A percentile compares a stretch with the other conserved stretches of the same genome.
These are phyloP conservation scores for Prunus padus DNA, from an alignment of 306 rosid species.

Conservation along the genomic window DNA sequence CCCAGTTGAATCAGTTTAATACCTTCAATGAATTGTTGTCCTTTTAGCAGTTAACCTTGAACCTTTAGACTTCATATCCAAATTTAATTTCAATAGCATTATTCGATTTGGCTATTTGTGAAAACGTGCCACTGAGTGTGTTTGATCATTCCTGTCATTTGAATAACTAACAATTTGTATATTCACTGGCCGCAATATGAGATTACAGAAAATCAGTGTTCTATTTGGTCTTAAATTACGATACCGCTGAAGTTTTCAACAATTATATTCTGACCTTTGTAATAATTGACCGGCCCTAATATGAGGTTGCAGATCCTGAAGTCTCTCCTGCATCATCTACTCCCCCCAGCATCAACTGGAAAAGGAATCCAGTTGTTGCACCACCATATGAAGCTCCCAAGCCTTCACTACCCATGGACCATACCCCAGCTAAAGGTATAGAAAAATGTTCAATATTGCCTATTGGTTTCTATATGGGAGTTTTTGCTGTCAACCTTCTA, in stretches of 20 bases:
- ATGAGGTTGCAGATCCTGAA: slow-evolving; percentile 55
- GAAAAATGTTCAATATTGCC: background rate
- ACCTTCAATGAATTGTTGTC: background rate
- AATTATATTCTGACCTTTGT: background rate
- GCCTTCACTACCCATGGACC: slow-evolving; percentile 11
- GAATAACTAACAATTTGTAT: background rate
- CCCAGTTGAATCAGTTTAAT: background rate
- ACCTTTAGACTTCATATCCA: background rate
- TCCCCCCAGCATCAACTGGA: slow-evolving; percentile 26
- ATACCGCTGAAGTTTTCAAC: background rate
- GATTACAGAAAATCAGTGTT: too few species aligned
- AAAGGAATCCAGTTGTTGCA: slow-evolving; percentile 19
- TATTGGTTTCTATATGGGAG: background rate
- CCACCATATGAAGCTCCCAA: slow-evolving; percentile 29
- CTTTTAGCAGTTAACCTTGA: background rate
- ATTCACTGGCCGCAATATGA: background rate
- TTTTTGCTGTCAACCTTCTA: background rate
- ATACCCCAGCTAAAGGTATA: slow-evolving; percentile 23
- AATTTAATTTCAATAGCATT: background rate
- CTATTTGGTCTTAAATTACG: too few species aligned
- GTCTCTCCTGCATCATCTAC: slow-evolving; percentile 59
- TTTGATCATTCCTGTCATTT: background rate
- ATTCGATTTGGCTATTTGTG: background rate
- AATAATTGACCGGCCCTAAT: slow-evolving; percentile 12
- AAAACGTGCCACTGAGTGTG: background rate